Evolutionary conservation across 257 asterid genomes (phyloP).

Genomic region (Catharanthus roseus): DNA sequence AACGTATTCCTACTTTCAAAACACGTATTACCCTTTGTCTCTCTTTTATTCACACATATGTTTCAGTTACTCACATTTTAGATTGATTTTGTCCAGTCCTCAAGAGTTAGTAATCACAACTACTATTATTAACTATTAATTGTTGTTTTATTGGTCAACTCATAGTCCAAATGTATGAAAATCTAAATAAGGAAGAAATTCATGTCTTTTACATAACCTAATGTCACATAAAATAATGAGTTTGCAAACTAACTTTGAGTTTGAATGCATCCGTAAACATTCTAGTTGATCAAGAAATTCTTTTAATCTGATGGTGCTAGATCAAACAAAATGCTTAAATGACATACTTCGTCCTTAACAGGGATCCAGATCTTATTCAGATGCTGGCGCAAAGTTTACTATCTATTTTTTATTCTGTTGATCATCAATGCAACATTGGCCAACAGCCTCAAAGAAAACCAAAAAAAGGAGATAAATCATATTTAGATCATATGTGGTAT

Average conservation of each 20-base stretch:
- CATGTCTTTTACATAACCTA: not conserved
- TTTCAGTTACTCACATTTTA: too few species aligned
- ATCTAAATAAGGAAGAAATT: not conserved
- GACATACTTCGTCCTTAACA: not conserved
- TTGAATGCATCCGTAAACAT: not conserved
- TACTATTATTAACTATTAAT: too few species aligned
- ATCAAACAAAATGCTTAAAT: too few species aligned
- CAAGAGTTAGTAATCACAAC: not conserved
- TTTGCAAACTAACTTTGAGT: not conserved
- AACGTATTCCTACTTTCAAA: not conserved
- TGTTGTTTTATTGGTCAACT: not conserved
- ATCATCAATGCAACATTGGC: too few species aligned
- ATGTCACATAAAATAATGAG: not conserved
- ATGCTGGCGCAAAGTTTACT: too few species aligned
- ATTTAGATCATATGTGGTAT: constrained; percentile 11
- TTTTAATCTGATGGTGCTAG: too few species aligned
- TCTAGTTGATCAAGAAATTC: too few species aligned
- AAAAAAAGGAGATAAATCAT: too few species aligned
- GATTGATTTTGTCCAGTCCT: not conserved
- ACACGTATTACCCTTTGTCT: not conserved
- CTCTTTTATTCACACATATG: not conserved
- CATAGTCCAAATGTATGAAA: not conserved
- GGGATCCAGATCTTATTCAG: not conserved
- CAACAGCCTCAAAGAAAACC: too few species aligned
- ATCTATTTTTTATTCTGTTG: too few species aligned